Conservation (phyloP, 495 filamentous ascomycete genomes). For the Tuber indicum region DNA sequence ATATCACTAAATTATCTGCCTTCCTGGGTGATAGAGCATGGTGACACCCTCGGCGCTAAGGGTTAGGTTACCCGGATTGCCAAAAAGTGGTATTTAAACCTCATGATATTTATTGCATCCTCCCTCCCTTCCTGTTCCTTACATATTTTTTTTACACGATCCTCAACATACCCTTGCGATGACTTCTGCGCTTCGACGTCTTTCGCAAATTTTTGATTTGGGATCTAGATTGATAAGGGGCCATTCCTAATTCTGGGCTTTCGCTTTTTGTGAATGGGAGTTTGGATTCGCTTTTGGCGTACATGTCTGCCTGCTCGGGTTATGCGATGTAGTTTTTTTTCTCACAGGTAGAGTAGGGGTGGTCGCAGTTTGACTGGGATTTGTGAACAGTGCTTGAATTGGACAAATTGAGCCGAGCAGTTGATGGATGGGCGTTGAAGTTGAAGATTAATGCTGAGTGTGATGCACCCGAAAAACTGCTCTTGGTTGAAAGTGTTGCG, state of each 20-base stretch:
- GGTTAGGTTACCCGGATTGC: not conserved
- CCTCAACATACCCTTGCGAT: conserved; percentile 1
- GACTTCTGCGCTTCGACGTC: not conserved
- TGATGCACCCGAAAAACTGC: not conserved
- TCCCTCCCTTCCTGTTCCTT: not conserved
- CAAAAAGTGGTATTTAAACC: not conserved
- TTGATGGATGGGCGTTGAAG: not conserved
- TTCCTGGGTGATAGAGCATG: not conserved
- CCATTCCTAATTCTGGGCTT: not conserved
- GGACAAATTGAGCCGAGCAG: not conserved
- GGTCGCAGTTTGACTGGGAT: not conserved
- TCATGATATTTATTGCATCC: not conserved
- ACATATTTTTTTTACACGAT: not conserved
- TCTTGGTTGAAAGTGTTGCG: not conserved
- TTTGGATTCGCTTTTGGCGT: conserved; percentile 2
- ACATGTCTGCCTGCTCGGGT: not conserved
- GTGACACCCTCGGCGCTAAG: not conserved
- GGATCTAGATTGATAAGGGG: not conserved
- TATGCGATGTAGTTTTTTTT: not conserved
- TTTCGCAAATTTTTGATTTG: not conserved
- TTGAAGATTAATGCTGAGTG: not conserved
- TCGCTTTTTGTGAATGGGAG: not conserved
- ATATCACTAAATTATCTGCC: not conserved
- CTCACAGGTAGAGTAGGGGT: not conserved
- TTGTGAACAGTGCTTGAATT: not conserved